Conservation (phyloP, 306 rosid species). For the Cicer judaicum region DNA sequence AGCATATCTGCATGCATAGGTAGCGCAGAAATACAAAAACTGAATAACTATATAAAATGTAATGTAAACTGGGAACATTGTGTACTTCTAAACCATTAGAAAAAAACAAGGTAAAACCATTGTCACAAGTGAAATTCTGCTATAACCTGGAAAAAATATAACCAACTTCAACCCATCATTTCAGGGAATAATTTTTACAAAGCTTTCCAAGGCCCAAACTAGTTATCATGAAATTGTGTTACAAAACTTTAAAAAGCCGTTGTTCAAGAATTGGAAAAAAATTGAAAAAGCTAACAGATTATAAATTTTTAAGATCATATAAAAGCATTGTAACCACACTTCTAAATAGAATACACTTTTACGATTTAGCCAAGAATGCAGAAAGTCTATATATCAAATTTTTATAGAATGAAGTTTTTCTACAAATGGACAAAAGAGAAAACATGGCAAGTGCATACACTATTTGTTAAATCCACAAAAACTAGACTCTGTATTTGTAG, state of each 20-base stretch:
- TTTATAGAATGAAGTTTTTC: not conserved
- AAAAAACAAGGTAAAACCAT: too few species aligned
- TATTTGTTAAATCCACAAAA: not conserved
- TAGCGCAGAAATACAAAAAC: not conserved
- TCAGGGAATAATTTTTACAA: not conserved
- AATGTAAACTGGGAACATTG: not conserved
- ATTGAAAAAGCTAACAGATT: not conserved
- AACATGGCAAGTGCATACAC: not conserved
- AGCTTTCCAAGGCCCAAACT: not conserved
- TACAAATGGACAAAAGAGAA: not conserved
- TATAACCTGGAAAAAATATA: constrained; percentile 1
- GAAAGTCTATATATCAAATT: constrained; percentile 20
- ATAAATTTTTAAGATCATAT: constrained; percentile 8
- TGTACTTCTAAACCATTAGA: not conserved
- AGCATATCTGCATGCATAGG: not conserved
- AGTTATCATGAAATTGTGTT: not conserved
- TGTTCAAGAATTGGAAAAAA: not conserved
- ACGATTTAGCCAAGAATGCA: not conserved
- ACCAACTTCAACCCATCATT: constrained; percentile 6
- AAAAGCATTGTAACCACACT: not conserved
- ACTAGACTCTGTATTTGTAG: not conserved
- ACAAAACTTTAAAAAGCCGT: not conserved
- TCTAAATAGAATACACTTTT: not conserved
- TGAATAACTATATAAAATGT: constrained; percentile 6
- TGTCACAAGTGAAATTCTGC: not conserved